Evolutionary conservation across 2,329 filamentous ascomycete genomes (phyloP), one percentile per base, ranked within the genome.

Genomic region (Cadophora malorum): DNA sequence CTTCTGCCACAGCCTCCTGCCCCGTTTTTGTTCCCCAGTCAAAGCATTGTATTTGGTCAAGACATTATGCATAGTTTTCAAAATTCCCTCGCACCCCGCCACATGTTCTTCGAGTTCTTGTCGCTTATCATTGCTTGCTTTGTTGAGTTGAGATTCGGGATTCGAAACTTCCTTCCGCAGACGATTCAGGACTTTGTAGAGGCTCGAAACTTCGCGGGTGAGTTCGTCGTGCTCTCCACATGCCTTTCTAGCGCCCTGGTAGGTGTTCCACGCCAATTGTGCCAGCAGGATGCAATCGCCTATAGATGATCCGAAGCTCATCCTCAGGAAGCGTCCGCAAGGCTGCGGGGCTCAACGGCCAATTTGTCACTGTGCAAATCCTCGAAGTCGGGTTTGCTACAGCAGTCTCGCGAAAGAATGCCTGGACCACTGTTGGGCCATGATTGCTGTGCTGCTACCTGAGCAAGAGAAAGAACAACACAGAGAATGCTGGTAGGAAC

Each of bases 151-250:
- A 10, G 86, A 88, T 70, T 83, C 82, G 0, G 81, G 80, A 69
- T 88, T 85, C 67, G 83, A 81, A 31, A 83, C 82, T 75, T 89
- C 87, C 66, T 81, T 78, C 56, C 84, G 83, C 41, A 89, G 79
- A 69, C 86, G 83, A 62, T 84, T 83, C 3, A 89, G 79, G 4
- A 83, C 82, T 16, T 81, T 81, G 71, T 88, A 83, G 53, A 89
- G 79, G 55, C 80, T 79, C 55, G 82, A 82, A 50, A 88, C 81
- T n/a, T 82, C 81, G 12, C 78, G 74, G 2, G 84, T 81, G 55
- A 86, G 78, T 25, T 83, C 80, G 59, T 79, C 79, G 64, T 86
- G 83, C 35, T 83, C 80, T 2, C 81, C 77, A 10, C 81, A 81
- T 1, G 82, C 80, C 16, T 80, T 78, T 64, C 83, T 83, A 45